Percentiles rank a stretch among this genome's conserved stretches.
phyloP scores from a whole-genome alignment of 2,329 filamentous ascomycete genomes.

The Lasiodiplodia gonubiensis region DNA sequence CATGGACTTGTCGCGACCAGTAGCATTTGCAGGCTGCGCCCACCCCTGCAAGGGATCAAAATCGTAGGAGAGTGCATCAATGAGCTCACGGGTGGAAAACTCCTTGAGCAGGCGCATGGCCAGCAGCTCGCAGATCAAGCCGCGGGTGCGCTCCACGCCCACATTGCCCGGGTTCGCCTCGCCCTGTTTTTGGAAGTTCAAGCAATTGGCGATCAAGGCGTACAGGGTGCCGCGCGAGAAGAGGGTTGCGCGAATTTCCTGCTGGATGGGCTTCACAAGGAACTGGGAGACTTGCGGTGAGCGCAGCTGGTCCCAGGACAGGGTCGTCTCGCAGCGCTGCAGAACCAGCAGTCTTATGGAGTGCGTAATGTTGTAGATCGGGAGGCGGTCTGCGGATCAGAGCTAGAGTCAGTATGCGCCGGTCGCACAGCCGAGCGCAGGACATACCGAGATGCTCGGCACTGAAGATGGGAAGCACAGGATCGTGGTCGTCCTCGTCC shows the following conservation, averaged over 20 bases:
- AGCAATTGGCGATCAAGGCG: slow-evolving; percentile 88
- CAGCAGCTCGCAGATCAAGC: slow-evolving; percentile 87
- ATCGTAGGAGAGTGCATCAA: slow-evolving; percentile 93
- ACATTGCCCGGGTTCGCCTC: slow-evolving; percentile 82
- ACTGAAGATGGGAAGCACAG: slow-evolving; percentile 48
- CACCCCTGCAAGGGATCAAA: slow-evolving; percentile 91
- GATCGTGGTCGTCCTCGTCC: slow-evolving; percentile 39
- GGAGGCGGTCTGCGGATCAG: slow-evolving; percentile 72
- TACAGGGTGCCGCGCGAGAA: slow-evolving; percentile 88
- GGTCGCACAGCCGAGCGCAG: slow-evolving; percentile 11
- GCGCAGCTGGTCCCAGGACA: slow-evolving; percentile 92
- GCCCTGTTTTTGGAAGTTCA: slow-evolving; percentile 90
- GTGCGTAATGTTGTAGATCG: slow-evolving; percentile 89
- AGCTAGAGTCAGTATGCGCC: slow-evolving; percentile 34
- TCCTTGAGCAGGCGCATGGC: slow-evolving; percentile 90
- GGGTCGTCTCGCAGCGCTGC: slow-evolving; percentile 84
- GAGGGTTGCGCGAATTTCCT: slow-evolving; percentile 81
- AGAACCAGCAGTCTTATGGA: slow-evolving; percentile 84
- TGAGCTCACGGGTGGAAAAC: slow-evolving; percentile 85
- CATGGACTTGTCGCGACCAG: slow-evolving; percentile 13
- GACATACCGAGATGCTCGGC: slow-evolving; percentile 44
- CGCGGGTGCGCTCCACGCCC: slow-evolving; percentile 81
- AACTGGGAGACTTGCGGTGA: slow-evolving; percentile 98
- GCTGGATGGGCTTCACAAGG: slow-evolving; percentile 91
- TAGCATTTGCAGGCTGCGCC: slow-evolving; percentile 53